Percentiles rank a stretch among this genome's conserved stretches.
Evolutionary conservation across 78 protist species (phyloP).

Genomic region (Dictyostelium firmibasis): DNA sequence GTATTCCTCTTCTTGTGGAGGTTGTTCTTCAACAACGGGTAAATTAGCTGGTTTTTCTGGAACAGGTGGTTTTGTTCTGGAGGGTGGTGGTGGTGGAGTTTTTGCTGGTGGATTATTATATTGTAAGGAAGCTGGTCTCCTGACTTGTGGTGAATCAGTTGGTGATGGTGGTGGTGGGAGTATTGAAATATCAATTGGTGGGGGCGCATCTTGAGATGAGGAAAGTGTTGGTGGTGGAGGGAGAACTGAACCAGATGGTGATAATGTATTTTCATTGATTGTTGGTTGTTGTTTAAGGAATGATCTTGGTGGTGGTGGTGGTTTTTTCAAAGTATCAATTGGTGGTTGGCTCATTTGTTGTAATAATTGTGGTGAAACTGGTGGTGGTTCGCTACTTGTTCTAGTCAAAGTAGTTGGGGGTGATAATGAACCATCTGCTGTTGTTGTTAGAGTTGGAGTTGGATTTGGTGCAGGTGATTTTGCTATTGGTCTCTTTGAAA

Average conservation of each 20-base stretch:
- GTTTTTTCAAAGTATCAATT: neutral
- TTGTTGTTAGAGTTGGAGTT: neutral
- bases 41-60: neutral
- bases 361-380: neutral
- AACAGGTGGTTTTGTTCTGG: neutral
- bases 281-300: neutral
- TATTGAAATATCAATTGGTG: slow-evolving; percentile 11
- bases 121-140: neutral
- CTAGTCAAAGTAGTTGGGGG: neutral
- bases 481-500: neutral
- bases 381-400: slow-evolving; percentile 7
- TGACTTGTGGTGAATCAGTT: neutral
- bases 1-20: neutral
- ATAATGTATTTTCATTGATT: neutral
- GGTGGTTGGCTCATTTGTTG: neutral
- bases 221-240: slow-evolving; percentile 10
- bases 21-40: neutral
- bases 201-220: neutral
- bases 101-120: neutral
- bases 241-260: neutral
- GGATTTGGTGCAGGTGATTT: neutral
- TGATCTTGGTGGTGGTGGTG: slow-evolving; percentile 11
- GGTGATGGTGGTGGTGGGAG: slow-evolving; percentile 12
- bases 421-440: neutral
- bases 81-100: neutral